phyloP scores from a whole-genome alignment of 192 early-diverging fungal species.

The Podila verticillata region DNA sequence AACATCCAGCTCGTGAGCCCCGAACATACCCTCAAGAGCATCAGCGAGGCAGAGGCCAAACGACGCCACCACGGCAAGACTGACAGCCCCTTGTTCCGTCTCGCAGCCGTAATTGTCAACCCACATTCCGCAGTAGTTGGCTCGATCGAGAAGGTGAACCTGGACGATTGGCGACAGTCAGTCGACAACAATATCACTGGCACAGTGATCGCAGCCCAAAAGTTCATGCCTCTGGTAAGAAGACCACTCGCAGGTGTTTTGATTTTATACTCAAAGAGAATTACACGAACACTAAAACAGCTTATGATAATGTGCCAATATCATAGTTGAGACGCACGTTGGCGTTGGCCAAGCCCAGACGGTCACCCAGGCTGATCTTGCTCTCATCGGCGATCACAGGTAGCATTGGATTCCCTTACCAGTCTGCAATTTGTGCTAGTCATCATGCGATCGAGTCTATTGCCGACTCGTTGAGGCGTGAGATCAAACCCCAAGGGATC shows the following conservation, averaged over 20 bases:
- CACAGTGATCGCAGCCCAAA: slow-evolving; percentile 36
- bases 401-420: slow-evolving; percentile 38
- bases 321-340: slow-evolving; percentile 34
- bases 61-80: slow-evolving; percentile 24
- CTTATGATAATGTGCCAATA: background rate
- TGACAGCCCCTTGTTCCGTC: slow-evolving; percentile 15
- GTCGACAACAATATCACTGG: slow-evolving; percentile 36
- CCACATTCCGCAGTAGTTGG: slow-evolving; percentile 10
- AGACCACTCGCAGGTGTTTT: background rate
- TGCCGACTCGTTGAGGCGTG: slow-evolving; percentile 53
- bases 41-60: slow-evolving; percentile 30
- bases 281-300: background rate
- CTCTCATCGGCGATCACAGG: slow-evolving; percentile 37
- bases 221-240: slow-evolving; percentile 36
- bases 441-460: slow-evolving; percentile 60
- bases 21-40: slow-evolving; percentile 16
- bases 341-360: slow-evolving; percentile 31
- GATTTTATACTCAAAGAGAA: background rate
- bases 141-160: slow-evolving; percentile 34
- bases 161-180: slow-evolving; percentile 26
- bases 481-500: slow-evolving; percentile 58
- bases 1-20: slow-evolving; percentile 29
- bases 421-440: slow-evolving; percentile 52
- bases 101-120: slow-evolving; percentile 41
- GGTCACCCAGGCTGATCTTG: slow-evolving; percentile 31